Percentiles rank a stretch among this genome's conserved stretches.
These are phyloP conservation scores for Pueraria montana DNA, from an alignment of 306 rosid genomes.

Conservation along the genomic window DNA sequence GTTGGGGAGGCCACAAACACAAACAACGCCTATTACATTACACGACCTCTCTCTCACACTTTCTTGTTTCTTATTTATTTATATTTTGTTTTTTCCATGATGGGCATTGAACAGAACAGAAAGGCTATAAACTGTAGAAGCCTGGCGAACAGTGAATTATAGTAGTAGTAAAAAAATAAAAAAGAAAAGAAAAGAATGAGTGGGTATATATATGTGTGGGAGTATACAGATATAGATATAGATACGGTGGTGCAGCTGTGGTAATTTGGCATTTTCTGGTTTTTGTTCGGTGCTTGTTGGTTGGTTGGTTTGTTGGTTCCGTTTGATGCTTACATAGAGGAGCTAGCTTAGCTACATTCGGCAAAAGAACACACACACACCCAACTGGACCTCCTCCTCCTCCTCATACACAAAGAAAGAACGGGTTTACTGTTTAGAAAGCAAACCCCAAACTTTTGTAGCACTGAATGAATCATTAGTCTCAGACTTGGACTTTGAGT, in stretches of 20 bases:
- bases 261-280: constrained; percentile 55
- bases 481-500: neutral
- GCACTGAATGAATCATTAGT: too few species aligned
- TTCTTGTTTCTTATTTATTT: neutral
- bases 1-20: constrained; percentile 28
- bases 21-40: neutral
- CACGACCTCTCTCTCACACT: neutral
- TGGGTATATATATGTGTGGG: neutral
- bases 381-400: neutral
- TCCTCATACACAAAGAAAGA: neutral
- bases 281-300: constrained; percentile 57
- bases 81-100: neutral
- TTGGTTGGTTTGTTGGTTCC: constrained; percentile 49
- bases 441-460: too few species aligned
- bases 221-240: constrained; percentile 31
- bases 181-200: neutral
- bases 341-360: constrained; percentile 45
- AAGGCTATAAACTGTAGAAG: neutral
- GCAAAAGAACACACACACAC: constrained; percentile 28
- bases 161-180: neutral
- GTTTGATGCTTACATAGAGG: constrained; percentile 41
- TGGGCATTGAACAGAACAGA: neutral
- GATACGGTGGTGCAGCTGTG: constrained; percentile 60
- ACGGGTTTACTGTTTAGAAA: neutral
- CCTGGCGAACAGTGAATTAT: constrained; percentile 1